phyloP scores from a whole-genome alignment of 176 grass and related monocot genomes.

The Calamus simplicifolius region DNA sequence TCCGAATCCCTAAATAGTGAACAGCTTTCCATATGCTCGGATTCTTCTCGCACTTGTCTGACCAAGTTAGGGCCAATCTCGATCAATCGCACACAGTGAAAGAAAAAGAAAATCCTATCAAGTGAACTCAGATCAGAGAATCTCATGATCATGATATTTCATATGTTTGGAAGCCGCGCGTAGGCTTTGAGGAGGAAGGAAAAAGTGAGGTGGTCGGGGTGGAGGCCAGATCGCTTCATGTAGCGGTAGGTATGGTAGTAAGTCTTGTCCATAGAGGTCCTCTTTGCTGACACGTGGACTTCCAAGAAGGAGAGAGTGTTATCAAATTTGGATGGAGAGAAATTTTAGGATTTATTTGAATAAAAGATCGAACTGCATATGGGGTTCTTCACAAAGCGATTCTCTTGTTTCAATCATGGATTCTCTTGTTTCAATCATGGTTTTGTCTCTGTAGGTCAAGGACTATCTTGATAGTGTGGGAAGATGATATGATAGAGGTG shows the following conservation, averaged over 20 bases:
- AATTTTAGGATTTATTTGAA: too few relatives aligned
- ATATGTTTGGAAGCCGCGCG: neutral
- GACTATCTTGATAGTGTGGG: too few relatives aligned
- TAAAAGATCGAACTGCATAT: too few relatives aligned
- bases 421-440: too few relatives aligned
- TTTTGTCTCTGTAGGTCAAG: too few relatives aligned
- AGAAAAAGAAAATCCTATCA: neutral
- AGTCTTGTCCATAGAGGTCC: neutral
- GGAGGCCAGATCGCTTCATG: neutral
- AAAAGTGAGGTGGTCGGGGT: slow-evolving; percentile 11
- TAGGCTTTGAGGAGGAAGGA: slow-evolving; percentile 14
- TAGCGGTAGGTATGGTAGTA: slow-evolving; percentile 8
- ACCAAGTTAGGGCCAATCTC: neutral
- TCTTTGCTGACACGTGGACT: neutral
- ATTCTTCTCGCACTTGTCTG: neutral
- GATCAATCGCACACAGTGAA: neutral
- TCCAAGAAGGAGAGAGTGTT: neutral
- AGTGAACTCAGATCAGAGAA: neutral
- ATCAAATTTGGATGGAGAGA: too few relatives aligned
- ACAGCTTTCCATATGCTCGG: neutral
- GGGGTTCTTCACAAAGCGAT: too few relatives aligned
- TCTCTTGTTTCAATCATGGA: too few relatives aligned
- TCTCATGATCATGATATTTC: too few relatives aligned
- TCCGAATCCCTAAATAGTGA: neutral
- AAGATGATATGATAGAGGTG: too few relatives aligned